Conservation (phyloP, 2,329 filamentous ascomycete species). For the Xylariaceae sp. region DNA sequence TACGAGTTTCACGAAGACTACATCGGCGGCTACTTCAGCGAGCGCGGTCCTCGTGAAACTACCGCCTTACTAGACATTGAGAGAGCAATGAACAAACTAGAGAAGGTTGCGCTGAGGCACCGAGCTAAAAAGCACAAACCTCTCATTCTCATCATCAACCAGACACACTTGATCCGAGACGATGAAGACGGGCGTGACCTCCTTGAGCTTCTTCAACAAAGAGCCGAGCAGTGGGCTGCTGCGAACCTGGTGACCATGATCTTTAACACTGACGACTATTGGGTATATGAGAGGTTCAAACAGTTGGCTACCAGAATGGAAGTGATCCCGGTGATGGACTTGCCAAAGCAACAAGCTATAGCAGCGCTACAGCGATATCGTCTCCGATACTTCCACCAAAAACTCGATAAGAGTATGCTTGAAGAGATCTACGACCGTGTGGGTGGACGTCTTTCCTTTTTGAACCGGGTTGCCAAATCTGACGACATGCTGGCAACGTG, state of each 20-base stretch:
- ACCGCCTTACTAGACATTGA: conserved; percentile 95
- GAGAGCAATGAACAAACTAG: conserved; percentile 94
- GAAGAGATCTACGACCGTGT: conserved; percentile 85
- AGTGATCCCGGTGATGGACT: conserved; percentile 82
- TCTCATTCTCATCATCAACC: conserved; percentile 92
- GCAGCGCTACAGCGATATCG: conserved; percentile 80
- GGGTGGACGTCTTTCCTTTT: conserved; percentile 84
- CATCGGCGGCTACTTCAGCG: conserved; percentile 94
- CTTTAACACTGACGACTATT: conserved; percentile 97
- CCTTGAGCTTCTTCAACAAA: conserved; percentile 91
- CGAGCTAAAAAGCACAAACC: conserved; percentile 68
- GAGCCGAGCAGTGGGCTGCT: conserved; percentile 95
- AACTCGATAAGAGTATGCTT: conserved; percentile 59
- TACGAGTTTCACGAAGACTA: conserved; percentile 99
- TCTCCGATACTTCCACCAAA: conserved; percentile 74
- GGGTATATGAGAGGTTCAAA: conserved; percentile 96
- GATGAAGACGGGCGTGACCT: conserved; percentile 93
- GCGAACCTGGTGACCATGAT: conserved; percentile 88
- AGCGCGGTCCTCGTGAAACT: conserved; percentile 88
- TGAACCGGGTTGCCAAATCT: conserved; percentile 90
- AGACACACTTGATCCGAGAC: conserved; percentile 87
- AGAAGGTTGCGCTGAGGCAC: conserved; percentile 85
- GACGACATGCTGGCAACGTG: conserved; percentile 80
- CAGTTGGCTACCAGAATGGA: conserved; percentile 94
- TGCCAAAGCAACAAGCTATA: conserved; percentile 79